Evolutionary conservation across 495 filamentous ascomycete species (phyloP).

Genomic region (Lentithecium fluviatile): DNA sequence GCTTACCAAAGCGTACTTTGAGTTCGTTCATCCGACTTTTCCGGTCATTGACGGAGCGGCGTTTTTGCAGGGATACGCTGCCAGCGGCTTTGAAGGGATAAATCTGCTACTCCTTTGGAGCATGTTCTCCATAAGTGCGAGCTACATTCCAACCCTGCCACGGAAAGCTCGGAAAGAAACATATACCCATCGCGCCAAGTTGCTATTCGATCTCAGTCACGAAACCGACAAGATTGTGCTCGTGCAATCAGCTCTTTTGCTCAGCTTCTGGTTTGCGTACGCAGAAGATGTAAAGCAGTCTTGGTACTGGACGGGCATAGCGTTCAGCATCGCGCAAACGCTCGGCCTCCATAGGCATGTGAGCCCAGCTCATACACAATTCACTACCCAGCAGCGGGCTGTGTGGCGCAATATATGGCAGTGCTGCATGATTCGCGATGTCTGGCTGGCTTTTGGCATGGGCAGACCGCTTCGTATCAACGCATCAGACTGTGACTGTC

Average conservation of each 20-base stretch:
- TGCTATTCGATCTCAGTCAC: slow-evolving; percentile 22
- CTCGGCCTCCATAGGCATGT: slow-evolving; percentile 28
- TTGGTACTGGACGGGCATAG: slow-evolving; percentile 37
- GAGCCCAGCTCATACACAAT: slow-evolving; percentile 2
- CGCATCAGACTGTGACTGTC: slow-evolving; percentile 20
- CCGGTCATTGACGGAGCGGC: slow-evolving; percentile 44
- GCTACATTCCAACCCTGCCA: slow-evolving; percentile 10
- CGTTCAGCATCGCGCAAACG: slow-evolving; percentile 35
- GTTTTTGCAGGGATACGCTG: slow-evolving; percentile 37
- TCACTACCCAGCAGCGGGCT: slow-evolving; percentile 7
- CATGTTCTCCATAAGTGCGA: slow-evolving; percentile 40
- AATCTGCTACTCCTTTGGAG: slow-evolving; percentile 48
- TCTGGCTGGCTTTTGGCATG: slow-evolving; percentile 33
- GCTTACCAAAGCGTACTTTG: slow-evolving; percentile 39
- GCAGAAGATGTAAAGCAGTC: slow-evolving; percentile 33
- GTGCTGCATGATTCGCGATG: slow-evolving; percentile 33
- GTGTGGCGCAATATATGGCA: slow-evolving; percentile 34
- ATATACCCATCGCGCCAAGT: slow-evolving; percentile 8
- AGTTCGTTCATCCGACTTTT: slow-evolving; percentile 46
- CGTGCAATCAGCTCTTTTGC: slow-evolving; percentile 31
- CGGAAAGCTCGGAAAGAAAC: slow-evolving; percentile 1
- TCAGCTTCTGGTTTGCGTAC: slow-evolving; percentile 34
- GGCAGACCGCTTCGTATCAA: slow-evolving; percentile 34
- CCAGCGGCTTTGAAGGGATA: slow-evolving; percentile 35
- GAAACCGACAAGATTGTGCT: slow-evolving; percentile 33